Base-by-base conservation (phyloP, 257 asterid genomes). In the Cinchona pubescens region DNA sequence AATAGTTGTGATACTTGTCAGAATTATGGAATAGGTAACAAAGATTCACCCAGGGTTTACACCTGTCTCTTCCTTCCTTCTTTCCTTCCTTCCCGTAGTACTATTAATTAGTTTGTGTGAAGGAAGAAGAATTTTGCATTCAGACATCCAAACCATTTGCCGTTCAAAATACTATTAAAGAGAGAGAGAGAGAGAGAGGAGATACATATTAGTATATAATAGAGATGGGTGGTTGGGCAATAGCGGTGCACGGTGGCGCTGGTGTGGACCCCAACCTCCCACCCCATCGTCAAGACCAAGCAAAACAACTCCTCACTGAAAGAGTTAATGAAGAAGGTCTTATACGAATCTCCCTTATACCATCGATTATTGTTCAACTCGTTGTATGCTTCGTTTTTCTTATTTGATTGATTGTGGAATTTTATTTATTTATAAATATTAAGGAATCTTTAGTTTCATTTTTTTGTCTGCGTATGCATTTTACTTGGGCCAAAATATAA, bases 161-260 rank as follows among this genome's bases (percentile, higher is more conserved):
- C 21, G 25, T 21, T 5, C 0, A 19, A n/a, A 12, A 59, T n/a
- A n/a, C n/a, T n/a, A 46, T 38, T 46, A 19, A 45, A 71, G 80
- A 76, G 71, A 61, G 48, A 46, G 37, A 55, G 82, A 40, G n/a
- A n/a, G n/a, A n/a, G n/a, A n/a, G n/a, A n/a, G n/a, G n/a, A n/a
- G n/a, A n/a, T n/a, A n/a, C n/a, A n/a, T n/a, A n/a, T n/a, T n/a
- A n/a, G n/a, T n/a, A n/a, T n/a, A n/a, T n/a, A n/a, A n/a, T n/a
- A 74, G 65, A 56, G 35, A 92, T 92, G 97, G 97, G 96, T 58
- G 96, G 97, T 63, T 94, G 98, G 98, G 99, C 99, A 30, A 92
- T 94, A 45, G 99, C 93, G 67, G 99, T 92, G 87, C 99, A 94
- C 88, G 99, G 98, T 76, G 99, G 99, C 88, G 99, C 99, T 56